Evolutionary conservation across 805 yeast species (phyloP).

Genomic region (Ogataea sp.): DNA sequence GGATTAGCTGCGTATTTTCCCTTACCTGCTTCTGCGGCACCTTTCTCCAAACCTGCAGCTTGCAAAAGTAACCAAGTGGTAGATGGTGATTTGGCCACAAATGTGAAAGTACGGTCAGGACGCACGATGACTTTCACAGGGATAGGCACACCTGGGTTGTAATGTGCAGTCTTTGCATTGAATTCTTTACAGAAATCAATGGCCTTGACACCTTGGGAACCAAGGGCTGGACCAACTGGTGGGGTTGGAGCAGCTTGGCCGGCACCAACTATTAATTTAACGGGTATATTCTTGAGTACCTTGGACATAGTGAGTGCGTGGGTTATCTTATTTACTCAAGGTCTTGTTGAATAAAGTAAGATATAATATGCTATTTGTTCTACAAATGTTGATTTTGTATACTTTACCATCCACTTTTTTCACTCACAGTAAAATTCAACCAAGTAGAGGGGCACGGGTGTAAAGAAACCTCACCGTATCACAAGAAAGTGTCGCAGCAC

Average conservation of each 20-base stretch:
- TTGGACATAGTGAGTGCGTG: too few species aligned
- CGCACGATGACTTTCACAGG: slow-evolving; percentile 79
- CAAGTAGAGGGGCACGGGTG: too few species aligned
- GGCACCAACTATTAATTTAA: slow-evolving; percentile 90
- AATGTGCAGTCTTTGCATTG: slow-evolving; percentile 91
- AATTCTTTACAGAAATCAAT: slow-evolving; percentile 98
- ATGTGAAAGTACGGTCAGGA: slow-evolving; percentile 87
- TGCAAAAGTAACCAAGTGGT: slow-evolving; percentile 79
- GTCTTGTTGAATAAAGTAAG: too few species aligned
- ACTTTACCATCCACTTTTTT: too few species aligned
- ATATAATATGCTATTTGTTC: too few species aligned
- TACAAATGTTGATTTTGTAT: too few species aligned
- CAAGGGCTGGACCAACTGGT: slow-evolving; percentile 98
- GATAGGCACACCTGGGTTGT: slow-evolving; percentile 78
- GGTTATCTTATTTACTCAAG: too few species aligned
- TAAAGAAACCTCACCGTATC: too few species aligned
- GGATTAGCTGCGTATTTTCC: slow-evolving; percentile 40
- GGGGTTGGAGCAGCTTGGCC: slow-evolving; percentile 99
- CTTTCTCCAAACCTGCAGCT: slow-evolving; percentile 76
- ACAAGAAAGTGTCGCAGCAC: too few species aligned
- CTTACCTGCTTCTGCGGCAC: slow-evolving; percentile 62
- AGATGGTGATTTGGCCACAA: slow-evolving; percentile 86
- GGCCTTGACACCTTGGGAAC: slow-evolving; percentile 97
- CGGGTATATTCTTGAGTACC: slow-evolving; percentile 57
- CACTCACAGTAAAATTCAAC: too few species aligned